Evolutionary conservation across 768 basidiomycete genomes (phyloP).

Genomic region (Boletales sp.): DNA sequence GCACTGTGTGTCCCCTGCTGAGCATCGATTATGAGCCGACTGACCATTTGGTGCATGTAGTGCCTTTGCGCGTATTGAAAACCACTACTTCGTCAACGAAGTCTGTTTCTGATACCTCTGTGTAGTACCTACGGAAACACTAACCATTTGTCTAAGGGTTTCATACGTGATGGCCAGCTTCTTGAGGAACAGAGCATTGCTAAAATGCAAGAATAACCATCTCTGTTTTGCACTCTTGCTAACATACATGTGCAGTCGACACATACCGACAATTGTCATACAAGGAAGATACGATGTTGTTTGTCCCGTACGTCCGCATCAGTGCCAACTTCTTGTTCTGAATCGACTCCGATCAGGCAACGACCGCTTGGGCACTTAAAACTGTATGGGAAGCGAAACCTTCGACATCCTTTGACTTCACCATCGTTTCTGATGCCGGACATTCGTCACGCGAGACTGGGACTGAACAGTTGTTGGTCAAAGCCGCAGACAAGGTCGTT

Average conservation of each 20-base stretch:
- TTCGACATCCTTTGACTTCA: slow-evolving; percentile 33
- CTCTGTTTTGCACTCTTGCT: slow-evolving; percentile 1
- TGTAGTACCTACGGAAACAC: neutral
- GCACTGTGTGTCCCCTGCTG: slow-evolving; percentile 53
- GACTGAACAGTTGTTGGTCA: slow-evolving; percentile 63
- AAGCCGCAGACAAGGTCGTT: slow-evolving; percentile 42
- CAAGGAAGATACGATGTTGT: slow-evolving; percentile 90
- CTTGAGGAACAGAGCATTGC: slow-evolving; percentile 80
- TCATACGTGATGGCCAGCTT: slow-evolving; percentile 85
- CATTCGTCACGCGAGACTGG: slow-evolving; percentile 79
- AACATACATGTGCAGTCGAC: slow-evolving; percentile 50
- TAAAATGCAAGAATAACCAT: slow-evolving; percentile 61
- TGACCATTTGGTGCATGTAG: slow-evolving; percentile 34
- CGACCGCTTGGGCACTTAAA: slow-evolving; percentile 78
- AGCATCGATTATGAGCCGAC: slow-evolving; percentile 2
- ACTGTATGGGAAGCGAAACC: slow-evolving; percentile 79
- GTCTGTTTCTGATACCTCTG: slow-evolving; percentile 34
- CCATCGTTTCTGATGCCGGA: slow-evolving; percentile 81
- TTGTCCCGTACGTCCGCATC: slow-evolving; percentile 59
- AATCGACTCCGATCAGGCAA: slow-evolving; percentile 45
- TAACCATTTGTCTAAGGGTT: slow-evolving; percentile 48
- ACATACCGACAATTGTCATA: slow-evolving; percentile 79
- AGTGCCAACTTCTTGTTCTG: neutral
- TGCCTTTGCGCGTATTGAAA: slow-evolving; percentile 85
- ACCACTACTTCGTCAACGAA: slow-evolving; percentile 85